Base-by-base conservation (phyloP, 176 grass and related monocot species). In the Avena insularis region DNA sequence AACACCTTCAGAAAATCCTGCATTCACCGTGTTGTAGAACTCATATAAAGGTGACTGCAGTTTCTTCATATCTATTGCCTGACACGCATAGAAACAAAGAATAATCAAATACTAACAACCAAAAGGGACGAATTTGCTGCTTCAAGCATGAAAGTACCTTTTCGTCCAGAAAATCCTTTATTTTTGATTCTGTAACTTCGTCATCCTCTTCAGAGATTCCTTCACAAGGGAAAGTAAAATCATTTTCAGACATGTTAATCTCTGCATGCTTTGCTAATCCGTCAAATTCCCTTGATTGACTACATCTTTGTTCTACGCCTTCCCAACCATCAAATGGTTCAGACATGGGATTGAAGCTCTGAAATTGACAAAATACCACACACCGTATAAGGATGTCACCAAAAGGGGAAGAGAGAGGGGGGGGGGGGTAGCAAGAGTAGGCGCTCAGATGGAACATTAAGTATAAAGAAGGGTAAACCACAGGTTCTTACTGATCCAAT, bases 21-120 rank as follows among this genome's bases (percentile, higher is more conserved):
- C 78, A 21, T 95, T 93, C 79, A 92, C 86, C 54, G 90, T 95
- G 86, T 95, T 94, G 84, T 93, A 95, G 64, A 98, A 95, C 71
- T 98, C 95, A 65, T 92, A 98, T 78, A 98, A 86, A 89, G 93
- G 93, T 65, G 91, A 91, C 58, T 98, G 96, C 46, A 98, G 68
- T 84, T 98, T 98, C 91, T 94, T 95, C 75, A 98, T 86, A 87
- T 98, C 96, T 73, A 88, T 86, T 62, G 93, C 93, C 96, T 98
- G 81, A 36, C 2, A 83, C 79, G 53, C 71, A 47, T 15, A 54
- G 17, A 84, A 83, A 79, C 9, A 82, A 48, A 27, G 10, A 59
- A 40, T 43, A 82, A 68, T 4, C 29, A 38, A 71, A 2, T 53
- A 79, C 15, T 31, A 79, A 35, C 35, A 86, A 63, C 9, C 12